Base-by-base conservation (phyloP, 2,329 filamentous ascomycete genomes). In the Neonectria coccinea region DNA sequence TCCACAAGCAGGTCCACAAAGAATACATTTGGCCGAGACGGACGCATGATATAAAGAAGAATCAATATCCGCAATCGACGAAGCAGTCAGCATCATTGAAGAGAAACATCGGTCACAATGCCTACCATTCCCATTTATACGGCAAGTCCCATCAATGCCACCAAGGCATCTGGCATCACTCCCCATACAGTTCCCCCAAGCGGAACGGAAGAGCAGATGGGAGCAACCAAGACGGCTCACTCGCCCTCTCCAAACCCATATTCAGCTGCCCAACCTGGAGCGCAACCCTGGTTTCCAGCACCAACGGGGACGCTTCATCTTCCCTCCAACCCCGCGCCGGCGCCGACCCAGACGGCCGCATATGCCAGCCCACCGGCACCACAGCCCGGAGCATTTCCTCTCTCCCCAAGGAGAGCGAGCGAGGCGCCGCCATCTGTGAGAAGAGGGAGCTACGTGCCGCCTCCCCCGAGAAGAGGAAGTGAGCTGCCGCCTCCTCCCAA, bases 61-160 rank as follows among this genome's bases (percentile, higher is more conserved):
- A 36, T n/a, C 39, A 36, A 33, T 48, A 44, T 14, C 12, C 11
- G 27, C 7, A 29, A 39, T 3, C 20, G 41, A 16, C 14, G 12
- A 6, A 29, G n/a, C 11, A 22, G 22, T 25, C 45, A 52, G 25
- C 5, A 33, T 31, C 47, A 7, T 10, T 45, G 7, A 31, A 33
- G 14, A 48, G 7, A 6, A 14, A 25, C 33, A 20, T 63, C 12
- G 12, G 42, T 27, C 73, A 79, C 51, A n/a, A 90, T 90, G 88
- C 82, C 87, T 53, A 83, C 87, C n/a, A 84, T 90, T 66, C 85
- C 84, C 52, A 83, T 89, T 45, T 88, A 88, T 76, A 84, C 82
- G 39, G 77, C 84, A 59, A 88, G 86, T 74, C 88, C 88, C 50
- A 88, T 90, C 75, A 85, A 81, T 70, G 83, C 85, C 41, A 79